Evolutionary conservation across 176 grass and related monocot species (phyloP).

Genomic region (Elymus sibiricus): DNA sequence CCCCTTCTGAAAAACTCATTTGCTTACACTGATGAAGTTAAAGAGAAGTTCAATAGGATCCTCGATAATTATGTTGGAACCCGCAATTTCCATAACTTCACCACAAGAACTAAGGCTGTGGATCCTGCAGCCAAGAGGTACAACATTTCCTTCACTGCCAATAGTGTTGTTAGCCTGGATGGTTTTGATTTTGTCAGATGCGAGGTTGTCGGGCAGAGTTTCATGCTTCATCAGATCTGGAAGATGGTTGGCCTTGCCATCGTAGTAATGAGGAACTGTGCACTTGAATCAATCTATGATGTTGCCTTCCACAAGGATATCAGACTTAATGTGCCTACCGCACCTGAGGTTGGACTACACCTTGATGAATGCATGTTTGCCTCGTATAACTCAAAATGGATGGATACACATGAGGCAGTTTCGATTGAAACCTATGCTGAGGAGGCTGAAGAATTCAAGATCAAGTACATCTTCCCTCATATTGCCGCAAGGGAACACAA

Average conservation of each 20-base stretch:
- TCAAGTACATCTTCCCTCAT: slow-evolving; percentile 93
- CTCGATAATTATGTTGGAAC: slow-evolving; percentile 85
- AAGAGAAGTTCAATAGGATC: slow-evolving; percentile 66
- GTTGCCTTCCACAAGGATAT: slow-evolving; percentile 71
- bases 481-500: slow-evolving; percentile 91
- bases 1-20: slow-evolving; percentile 29
- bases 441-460: slow-evolving; percentile 73
- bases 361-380: slow-evolving; percentile 85
- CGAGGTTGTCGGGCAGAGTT: slow-evolving; percentile 92
- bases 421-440: slow-evolving; percentile 80
- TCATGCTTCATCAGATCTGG: slow-evolving; percentile 95
- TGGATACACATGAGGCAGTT: slow-evolving; percentile 80
- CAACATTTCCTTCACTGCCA: slow-evolving; percentile 80
- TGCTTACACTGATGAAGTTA: slow-evolving; percentile 63
- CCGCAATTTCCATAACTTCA: slow-evolving; percentile 96
- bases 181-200: slow-evolving; percentile 94
- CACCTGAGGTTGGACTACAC: slow-evolving; percentile 87
- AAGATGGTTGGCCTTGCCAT: slow-evolving; percentile 91
- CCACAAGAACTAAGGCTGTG: slow-evolving; percentile 92
- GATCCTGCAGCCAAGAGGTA: slow-evolving; percentile 89
- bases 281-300: slow-evolving; percentile 73
- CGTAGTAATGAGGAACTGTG: slow-evolving; percentile 82
- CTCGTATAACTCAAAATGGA: slow-evolving; percentile 89
- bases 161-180: slow-evolving; percentile 63
- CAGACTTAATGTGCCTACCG: slow-evolving; percentile 88